Conservation (phyloP, 495 filamentous ascomycete genomes). For the Talaromyces thailandensis region DNA sequence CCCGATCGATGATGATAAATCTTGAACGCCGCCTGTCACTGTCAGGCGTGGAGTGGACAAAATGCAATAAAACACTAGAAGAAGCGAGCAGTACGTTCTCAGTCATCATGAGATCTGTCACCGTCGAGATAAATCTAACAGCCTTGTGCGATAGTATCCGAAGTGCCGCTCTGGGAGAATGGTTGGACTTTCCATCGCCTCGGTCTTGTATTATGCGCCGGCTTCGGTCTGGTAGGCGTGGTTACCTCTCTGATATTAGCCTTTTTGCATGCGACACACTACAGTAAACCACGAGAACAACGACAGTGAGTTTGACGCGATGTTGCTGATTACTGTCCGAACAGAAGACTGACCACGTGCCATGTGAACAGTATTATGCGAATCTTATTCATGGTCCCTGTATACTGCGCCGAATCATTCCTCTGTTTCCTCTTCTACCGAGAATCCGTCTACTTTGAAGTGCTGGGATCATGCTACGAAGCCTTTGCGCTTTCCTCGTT, state of each 20-base stretch:
- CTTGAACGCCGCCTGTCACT: constrained; percentile 5
- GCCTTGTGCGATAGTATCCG: constrained; percentile 26
- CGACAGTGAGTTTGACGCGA: constrained; percentile 49
- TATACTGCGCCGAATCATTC: constrained; percentile 60
- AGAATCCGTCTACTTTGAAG: constrained; percentile 62
- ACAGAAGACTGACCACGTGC: background rate
- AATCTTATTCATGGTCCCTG: constrained; percentile 68
- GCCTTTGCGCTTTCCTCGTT: constrained; percentile 71
- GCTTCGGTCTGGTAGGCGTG: constrained; percentile 36
- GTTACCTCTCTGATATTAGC: constrained; percentile 47
- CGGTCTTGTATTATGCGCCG: constrained; percentile 36
- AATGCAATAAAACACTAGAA: constrained; percentile 41
- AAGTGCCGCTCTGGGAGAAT: constrained; percentile 38
- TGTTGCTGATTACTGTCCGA: constrained; percentile 9
- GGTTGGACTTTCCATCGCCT: constrained; percentile 40
- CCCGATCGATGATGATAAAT: background rate
- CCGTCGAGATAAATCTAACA: background rate
- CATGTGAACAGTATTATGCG: constrained; percentile 54
- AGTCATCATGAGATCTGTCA: background rate
- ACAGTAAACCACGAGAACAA: constrained; percentile 74
- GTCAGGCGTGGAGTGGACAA: constrained; percentile 35
- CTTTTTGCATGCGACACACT: constrained; percentile 70
- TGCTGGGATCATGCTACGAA: constrained; percentile 65
- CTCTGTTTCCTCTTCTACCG: constrained; percentile 57
- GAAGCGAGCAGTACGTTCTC: constrained; percentile 27